Conservation (phyloP, 176 grass and related monocot genomes). For the Phyllostachys edulis region DNA sequence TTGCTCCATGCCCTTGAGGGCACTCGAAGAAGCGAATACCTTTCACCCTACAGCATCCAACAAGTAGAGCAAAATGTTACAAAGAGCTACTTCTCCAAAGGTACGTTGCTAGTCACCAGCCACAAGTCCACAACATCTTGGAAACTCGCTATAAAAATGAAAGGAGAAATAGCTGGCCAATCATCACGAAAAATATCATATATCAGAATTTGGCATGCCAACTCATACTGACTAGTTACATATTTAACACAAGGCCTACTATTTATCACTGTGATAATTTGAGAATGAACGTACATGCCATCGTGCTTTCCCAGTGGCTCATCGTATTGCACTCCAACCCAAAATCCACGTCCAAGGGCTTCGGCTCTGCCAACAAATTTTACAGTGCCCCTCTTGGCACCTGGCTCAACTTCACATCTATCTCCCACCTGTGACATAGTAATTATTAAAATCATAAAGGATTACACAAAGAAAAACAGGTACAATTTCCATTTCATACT, state of each 20-base stretch:
- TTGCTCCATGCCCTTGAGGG: constrained; percentile 76
- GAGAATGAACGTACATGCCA: constrained; percentile 73
- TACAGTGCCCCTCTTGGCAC: constrained; percentile 79
- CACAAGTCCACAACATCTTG: not conserved
- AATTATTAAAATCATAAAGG: constrained; percentile 4
- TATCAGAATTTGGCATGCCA: not conserved
- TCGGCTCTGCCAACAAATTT: constrained; percentile 86
- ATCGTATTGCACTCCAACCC: constrained; percentile 90
- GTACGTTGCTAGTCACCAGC: not conserved
- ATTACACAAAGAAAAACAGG: not conserved
- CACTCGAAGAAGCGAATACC: constrained; percentile 73
- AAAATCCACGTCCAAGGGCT: constrained; percentile 77
- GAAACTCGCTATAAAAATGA: not conserved
- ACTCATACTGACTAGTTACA: not conserved
- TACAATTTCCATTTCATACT: not conserved
- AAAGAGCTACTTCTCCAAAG: not conserved
- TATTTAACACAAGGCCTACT: not conserved
- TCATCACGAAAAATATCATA: not conserved
- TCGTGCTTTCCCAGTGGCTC: constrained; percentile 95
- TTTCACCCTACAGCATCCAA: constrained; percentile 74
- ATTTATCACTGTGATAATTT: not conserved
- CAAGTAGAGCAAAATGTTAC: constrained; percentile 14
- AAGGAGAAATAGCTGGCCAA: not conserved
- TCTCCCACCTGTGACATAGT: constrained; percentile 59
- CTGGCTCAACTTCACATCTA: constrained; percentile 93